phyloP scores from a whole-genome alignment of 176 grass and related monocot species.

The Bromus sterilis region DNA sequence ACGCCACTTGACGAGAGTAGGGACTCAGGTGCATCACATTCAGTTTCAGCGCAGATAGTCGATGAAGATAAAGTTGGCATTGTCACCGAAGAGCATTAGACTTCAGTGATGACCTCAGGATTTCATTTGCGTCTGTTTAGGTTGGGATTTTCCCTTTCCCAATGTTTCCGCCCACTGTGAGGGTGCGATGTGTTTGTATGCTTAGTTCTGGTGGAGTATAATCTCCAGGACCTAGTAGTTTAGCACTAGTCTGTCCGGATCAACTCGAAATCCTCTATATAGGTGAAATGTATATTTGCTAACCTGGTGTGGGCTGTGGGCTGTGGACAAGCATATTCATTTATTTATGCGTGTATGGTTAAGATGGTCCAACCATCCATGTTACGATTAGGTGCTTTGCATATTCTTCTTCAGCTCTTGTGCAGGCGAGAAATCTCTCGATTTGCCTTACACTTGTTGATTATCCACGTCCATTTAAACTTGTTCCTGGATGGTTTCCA shows the following conservation, averaged over 20 bases:
- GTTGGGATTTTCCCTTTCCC: conserved; percentile 44
- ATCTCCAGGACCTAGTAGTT: conserved; percentile 33
- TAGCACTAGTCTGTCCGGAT: conserved; percentile 24
- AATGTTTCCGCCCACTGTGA: conserved; percentile 25
- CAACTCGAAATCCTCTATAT: conserved; percentile 38
- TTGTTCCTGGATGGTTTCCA: no score
- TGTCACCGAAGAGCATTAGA: conserved; percentile 28
- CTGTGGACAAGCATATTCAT: conserved; percentile 38
- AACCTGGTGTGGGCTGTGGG: conserved; percentile 21
- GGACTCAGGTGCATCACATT: conserved; percentile 4
- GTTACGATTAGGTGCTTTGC: not conserved
- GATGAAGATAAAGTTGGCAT: conserved; percentile 31
- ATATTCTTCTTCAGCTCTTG: not conserved
- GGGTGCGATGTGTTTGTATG: conserved; percentile 30
- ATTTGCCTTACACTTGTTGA: no score
- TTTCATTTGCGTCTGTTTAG: conserved; percentile 7
- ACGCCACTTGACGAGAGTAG: conserved; percentile 8
- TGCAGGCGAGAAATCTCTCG: no score
- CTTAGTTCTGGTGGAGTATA: conserved; percentile 34
- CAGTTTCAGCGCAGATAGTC: not conserved
- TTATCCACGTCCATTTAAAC: no score
- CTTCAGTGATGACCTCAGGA: not conserved
- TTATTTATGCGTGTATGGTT: conserved; percentile 39
- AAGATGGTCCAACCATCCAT: not conserved
- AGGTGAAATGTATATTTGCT: conserved; percentile 53